Percentiles rank a stretch among this genome's conserved stretches.
phyloP scores from a whole-genome alignment of 2,329 filamentous ascomycete species.

The Lojkania enalia region DNA sequence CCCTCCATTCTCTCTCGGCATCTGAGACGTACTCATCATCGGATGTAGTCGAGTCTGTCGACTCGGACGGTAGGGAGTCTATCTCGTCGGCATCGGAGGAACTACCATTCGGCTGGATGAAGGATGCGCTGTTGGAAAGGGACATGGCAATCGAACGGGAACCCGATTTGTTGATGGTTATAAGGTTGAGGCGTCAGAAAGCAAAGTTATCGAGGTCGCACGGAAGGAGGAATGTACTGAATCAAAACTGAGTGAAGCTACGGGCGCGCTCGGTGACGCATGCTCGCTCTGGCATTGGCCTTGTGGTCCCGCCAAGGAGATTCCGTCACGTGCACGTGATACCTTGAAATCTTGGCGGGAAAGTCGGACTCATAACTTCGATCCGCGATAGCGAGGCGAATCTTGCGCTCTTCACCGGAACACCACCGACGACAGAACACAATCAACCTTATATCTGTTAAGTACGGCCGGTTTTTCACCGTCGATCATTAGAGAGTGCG shows the following conservation, averaged over 20 bases:
- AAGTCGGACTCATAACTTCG: background rate
- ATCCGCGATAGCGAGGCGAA: background rate
- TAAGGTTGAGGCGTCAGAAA: too few relatives aligned
- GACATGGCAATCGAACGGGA: slow-evolving; percentile 32
- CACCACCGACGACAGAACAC: too few relatives aligned
- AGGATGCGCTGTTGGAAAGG: slow-evolving; percentile 42
- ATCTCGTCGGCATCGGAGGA: slow-evolving; percentile 48
- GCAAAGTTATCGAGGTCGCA: too few relatives aligned
- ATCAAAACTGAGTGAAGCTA: slow-evolving; percentile 3
- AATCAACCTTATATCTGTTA: too few relatives aligned
- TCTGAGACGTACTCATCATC: slow-evolving; percentile 71
- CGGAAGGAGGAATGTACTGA: too few relatives aligned
- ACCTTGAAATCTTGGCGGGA: slow-evolving; percentile 2
- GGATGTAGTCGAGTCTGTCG: slow-evolving; percentile 54
- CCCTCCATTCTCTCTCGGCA: slow-evolving; percentile 93
- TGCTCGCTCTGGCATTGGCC: too few relatives aligned
- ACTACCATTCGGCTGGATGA: slow-evolving; percentile 38
- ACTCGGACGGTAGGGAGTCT: slow-evolving; percentile 56
- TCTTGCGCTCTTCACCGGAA: too few relatives aligned
- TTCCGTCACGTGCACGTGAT: background rate
- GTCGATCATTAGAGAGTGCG: too few relatives aligned
- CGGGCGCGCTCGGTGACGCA: background rate
- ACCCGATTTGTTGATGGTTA: too few relatives aligned
- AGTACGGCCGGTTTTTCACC: too few relatives aligned
- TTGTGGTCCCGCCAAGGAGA: slow-evolving; percentile 21